These are phyloP conservation scores for Linderniella brevidens DNA, from an alignment of 257 asterid species.

Conservation along the genomic window DNA sequence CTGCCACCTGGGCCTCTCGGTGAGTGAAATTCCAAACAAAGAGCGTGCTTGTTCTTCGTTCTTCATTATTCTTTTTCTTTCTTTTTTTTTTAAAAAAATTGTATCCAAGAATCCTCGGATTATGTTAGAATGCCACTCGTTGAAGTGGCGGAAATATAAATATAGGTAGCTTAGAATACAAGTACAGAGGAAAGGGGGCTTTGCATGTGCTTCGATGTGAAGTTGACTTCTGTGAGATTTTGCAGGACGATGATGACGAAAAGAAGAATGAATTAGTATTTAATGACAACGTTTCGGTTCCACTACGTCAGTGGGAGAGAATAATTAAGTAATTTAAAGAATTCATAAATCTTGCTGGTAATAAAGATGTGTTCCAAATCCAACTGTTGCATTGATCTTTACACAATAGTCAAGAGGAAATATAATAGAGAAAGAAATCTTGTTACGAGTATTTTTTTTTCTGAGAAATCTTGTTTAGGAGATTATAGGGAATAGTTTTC, in stretches of 20 bases:
- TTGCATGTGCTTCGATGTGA: no score
- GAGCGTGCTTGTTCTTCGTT: conserved; percentile 58
- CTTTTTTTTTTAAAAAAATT: background rate
- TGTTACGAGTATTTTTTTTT: no score
- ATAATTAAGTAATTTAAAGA: background rate
- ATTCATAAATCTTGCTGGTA: background rate
- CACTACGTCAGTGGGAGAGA: conserved; percentile 17
- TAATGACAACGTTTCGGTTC: conserved; percentile 26
- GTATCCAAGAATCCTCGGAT: background rate
- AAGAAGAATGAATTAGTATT: conserved; percentile 5
- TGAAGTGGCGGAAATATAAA: conserved; percentile 15
- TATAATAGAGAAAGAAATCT: no score
- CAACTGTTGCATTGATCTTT: background rate
- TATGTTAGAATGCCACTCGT: background rate
- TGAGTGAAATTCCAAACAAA: conserved; percentile 61
- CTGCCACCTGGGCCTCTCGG: conserved; percentile 68
- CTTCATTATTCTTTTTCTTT: conserved; percentile 29
- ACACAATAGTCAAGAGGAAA: no score
- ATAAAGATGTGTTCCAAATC: background rate
- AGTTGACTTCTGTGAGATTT: conserved; percentile 19
- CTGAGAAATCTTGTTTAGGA: no score
- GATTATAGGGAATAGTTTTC: no score
- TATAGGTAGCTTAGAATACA: no score
- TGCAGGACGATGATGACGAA: background rate
- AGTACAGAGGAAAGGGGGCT: no score